A percentile compares a stretch with the other conserved stretches of the same genome.
These are phyloP conservation scores for Microcyclosporella mali DNA, from an alignment of 2,329 filamentous ascomycete species.

Conservation along the genomic window DNA sequence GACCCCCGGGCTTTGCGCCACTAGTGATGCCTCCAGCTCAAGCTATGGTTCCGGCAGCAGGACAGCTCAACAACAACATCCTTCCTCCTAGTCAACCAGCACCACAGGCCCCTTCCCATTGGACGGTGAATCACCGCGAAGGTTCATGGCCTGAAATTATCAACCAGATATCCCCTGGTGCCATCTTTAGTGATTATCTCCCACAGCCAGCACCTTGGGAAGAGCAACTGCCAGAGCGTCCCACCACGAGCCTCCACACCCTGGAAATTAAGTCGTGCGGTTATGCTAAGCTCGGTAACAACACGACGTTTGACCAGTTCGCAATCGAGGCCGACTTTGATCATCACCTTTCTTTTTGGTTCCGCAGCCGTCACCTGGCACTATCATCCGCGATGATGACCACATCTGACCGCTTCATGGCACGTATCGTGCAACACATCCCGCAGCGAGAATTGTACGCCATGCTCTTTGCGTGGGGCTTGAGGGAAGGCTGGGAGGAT, in stretches of 20 bases:
- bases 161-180: constrained; percentile 46
- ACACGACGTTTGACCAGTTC: constrained; percentile 30
- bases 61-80: neutral
- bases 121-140: constrained; percentile 31
- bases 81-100: constrained; percentile 7
- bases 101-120: constrained; percentile 28
- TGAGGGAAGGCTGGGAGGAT: constrained; percentile 30
- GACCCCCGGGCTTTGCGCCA: neutral
- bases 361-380: constrained; percentile 27
- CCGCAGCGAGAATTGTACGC: constrained; percentile 28
- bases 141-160: constrained; percentile 49
- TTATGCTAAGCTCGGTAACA: constrained; percentile 45
- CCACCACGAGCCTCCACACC: constrained; percentile 32
- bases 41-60: neutral
- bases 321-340: constrained; percentile 25
- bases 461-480: constrained; percentile 27
- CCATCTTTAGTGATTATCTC: constrained; percentile 38
- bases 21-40: neutral
- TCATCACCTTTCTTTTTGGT: constrained; percentile 20
- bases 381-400: constrained; percentile 35
- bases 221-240: constrained; percentile 18
- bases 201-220: constrained; percentile 27
- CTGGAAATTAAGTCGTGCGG: constrained; percentile 57
- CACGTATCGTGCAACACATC: constrained; percentile 36
- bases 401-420: constrained; percentile 33